Conservation (phyloP, 2,329 filamentous ascomycete genomes). For the Macrophomina tecta region DNA sequence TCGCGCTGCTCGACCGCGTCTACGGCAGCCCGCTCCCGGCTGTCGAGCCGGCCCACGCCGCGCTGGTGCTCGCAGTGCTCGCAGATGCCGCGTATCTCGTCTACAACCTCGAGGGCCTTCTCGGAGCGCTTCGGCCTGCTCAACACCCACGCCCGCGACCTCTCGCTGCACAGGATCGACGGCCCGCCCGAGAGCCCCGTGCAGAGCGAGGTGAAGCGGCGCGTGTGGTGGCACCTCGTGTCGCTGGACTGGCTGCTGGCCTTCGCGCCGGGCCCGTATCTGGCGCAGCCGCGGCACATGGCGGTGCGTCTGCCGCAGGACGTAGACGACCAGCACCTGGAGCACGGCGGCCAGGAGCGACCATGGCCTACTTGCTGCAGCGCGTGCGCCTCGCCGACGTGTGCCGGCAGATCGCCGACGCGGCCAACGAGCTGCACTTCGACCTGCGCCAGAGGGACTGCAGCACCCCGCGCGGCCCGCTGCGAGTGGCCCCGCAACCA, state of each 20-base stretch:
- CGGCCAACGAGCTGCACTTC: conserved; percentile 31
- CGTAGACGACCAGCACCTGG: conserved; percentile 44
- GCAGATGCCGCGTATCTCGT: conserved; percentile 38
- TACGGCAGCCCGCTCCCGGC: not conserved
- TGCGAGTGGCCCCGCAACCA: too few species aligned
- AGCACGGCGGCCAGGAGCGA: conserved; percentile 27
- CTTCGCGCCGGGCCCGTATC: conserved; percentile 36
- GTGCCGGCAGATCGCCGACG: conserved; percentile 47
- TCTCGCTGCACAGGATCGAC: conserved; percentile 31
- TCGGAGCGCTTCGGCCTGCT: conserved; percentile 33
- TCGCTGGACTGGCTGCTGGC: conserved; percentile 41
- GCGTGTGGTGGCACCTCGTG: conserved; percentile 52
- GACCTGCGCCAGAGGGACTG: conserved; percentile 24
- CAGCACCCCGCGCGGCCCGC: not conserved
- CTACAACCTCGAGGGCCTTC: conserved; percentile 43
- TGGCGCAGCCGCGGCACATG: conserved; percentile 47
- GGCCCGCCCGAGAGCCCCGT: not conserved
- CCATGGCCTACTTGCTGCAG: conserved; percentile 49
- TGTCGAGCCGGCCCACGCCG: not conserved
- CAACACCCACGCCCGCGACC: not conserved
- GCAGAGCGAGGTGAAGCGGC: conserved; percentile 42
- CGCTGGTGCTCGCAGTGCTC: not conserved
- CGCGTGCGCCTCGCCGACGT: conserved; percentile 33
- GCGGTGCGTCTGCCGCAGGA: conserved; percentile 45
- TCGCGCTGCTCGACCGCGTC: not conserved